Conservation (phyloP, 768 basidiomycete genomes). For the Strobilomyces echinocephalus region DNA sequence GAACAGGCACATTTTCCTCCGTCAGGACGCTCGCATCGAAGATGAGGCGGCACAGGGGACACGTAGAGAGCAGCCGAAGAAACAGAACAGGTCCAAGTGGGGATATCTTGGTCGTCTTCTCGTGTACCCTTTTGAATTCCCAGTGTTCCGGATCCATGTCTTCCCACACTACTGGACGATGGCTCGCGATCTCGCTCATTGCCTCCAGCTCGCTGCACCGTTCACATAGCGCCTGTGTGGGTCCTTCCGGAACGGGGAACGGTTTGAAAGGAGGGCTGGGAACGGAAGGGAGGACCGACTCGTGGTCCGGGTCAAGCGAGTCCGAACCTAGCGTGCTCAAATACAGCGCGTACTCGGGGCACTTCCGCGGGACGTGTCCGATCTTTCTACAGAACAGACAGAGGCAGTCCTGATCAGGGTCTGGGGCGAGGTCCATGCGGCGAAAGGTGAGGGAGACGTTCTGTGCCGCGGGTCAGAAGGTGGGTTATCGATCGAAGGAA, state of each 20-base stretch:
- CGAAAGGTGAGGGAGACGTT: neutral
- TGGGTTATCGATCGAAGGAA: neutral
- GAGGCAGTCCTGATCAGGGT: conserved; percentile 1
- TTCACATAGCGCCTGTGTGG: neutral
- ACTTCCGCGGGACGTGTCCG: conserved; percentile 7
- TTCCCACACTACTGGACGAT: conserved; percentile 1
- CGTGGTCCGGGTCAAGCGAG: no score
- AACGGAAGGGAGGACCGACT: no score
- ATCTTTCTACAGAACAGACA: conserved; percentile 8
- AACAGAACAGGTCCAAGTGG: neutral
- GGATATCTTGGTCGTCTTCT: neutral
- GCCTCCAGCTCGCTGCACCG: neutral
- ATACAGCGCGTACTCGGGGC: neutral
- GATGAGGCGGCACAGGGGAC: conserved; percentile 11
- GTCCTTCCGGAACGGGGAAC: neutral
- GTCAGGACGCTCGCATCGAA: conserved; percentile 7
- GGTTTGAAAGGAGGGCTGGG: neutral
- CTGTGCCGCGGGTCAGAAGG: neutral
- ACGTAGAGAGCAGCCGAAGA: conserved; percentile 3
- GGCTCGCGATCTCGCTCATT: neutral
- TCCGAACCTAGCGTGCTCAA: no score
- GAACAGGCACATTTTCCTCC: no score
- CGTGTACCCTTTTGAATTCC: no score
- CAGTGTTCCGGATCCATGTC: no score
- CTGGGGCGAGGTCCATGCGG: neutral